Conservation (phyloP, 139 green algal species). For the Chlorella sp. region DNA sequence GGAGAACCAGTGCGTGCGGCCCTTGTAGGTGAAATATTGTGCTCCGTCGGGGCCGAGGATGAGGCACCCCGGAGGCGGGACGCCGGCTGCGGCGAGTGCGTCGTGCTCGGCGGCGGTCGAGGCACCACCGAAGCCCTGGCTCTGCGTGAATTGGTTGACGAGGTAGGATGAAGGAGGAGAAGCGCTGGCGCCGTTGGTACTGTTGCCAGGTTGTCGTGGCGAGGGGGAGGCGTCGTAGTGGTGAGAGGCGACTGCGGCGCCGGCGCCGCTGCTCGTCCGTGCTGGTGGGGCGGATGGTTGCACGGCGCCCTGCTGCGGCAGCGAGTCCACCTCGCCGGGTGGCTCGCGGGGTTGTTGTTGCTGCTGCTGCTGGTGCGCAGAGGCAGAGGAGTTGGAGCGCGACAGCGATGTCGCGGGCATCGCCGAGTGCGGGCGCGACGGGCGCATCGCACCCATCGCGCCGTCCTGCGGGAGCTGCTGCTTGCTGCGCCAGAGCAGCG, state of each 20-base stretch:
- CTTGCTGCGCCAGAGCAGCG: not conserved
- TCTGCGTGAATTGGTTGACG: not conserved
- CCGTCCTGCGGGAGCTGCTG: not conserved
- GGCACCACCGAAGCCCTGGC: not conserved
- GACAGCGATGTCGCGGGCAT: not conserved
- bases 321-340: no score
- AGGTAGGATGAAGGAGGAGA: not conserved
- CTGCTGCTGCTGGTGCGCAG: no score
- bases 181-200: no score
- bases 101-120: not conserved
- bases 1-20: conserved; percentile 10
- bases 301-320: no score
- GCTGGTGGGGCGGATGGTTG: not conserved
- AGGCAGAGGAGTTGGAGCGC: not conserved
- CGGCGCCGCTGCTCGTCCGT: not conserved
- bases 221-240: not conserved
- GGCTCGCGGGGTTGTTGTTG: no score
- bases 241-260: not conserved
- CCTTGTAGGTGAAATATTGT: conserved; percentile 11
- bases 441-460: not conserved
- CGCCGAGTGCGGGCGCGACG: not conserved
- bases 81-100: not conserved
- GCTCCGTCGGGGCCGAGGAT: not conserved
- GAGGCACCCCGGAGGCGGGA: not conserved
- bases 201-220: not conserved